Conservation (phyloP, 371 early-diverging fungal genomes). For the Mucor ambiguus region DNA sequence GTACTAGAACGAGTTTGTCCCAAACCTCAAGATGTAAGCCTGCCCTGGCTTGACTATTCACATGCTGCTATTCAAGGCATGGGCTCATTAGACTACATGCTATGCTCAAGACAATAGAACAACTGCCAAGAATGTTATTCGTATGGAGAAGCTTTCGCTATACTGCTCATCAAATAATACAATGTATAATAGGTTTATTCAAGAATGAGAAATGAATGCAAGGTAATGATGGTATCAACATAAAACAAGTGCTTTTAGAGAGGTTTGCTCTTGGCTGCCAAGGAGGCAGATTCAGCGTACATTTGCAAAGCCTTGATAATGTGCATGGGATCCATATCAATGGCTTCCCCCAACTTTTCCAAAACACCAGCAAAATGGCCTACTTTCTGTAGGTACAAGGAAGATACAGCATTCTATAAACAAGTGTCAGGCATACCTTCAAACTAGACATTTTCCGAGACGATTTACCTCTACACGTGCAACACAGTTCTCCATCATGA, state of each 20-base stretch:
- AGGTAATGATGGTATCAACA: background rate
- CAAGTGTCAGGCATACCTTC: background rate
- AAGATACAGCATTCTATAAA: conserved; percentile 58
- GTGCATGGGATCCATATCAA: conserved; percentile 59
- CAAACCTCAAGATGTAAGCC: no score
- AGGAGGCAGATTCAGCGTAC: conserved; percentile 52
- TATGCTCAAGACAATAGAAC: no score
- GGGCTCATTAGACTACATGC: no score
- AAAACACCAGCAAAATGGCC: conserved; percentile 59
- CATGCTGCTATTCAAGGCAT: no score
- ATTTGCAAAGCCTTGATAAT: conserved; percentile 66
- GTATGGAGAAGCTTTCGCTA: no score
- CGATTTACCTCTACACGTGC: conserved; percentile 58
- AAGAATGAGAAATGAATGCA: background rate
- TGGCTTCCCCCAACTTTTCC: conserved; percentile 60
- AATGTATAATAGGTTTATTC: no score
- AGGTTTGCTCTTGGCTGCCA: background rate
- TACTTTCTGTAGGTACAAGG: conserved; percentile 60
- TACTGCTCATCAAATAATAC: no score
- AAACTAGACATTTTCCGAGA: background rate
- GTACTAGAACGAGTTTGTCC: no score
- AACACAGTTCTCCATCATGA: conserved; percentile 62
- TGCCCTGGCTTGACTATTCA: no score
- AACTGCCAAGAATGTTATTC: no score
- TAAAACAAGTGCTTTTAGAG: background rate